phyloP scores from a whole-genome alignment of 768 basidiomycete species.

The Boletus reticulatus region DNA sequence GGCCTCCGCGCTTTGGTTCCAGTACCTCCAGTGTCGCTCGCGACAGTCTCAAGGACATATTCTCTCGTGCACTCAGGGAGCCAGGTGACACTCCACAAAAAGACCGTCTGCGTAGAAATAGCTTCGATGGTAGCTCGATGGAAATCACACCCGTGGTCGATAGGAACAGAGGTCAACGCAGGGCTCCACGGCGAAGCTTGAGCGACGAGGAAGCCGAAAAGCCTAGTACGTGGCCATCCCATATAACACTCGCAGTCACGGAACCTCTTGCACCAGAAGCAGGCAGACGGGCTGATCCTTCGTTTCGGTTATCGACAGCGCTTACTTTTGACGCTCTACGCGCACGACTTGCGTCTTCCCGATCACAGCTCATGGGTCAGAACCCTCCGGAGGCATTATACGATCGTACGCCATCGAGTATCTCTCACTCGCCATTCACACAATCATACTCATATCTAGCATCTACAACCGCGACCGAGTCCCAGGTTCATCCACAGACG shows the following conservation, averaged over 20 bases:
- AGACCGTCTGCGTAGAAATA: conserved; percentile 48
- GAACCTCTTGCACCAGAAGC: conserved; percentile 19
- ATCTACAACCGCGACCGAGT: conserved; percentile 12
- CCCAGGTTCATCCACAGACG: conserved; percentile 17
- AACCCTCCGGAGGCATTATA: conserved; percentile 30
- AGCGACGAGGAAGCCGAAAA: conserved; percentile 69
- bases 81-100: conserved; percentile 66
- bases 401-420: conserved; percentile 33
- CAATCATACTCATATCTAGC: conserved; percentile 14
- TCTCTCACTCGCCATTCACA: conserved; percentile 2
- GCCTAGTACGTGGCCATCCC: conserved; percentile 41
- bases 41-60: conserved; percentile 61
- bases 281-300: conserved; percentile 30
- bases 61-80: conserved; percentile 63
- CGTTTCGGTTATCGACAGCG: conserved; percentile 44
- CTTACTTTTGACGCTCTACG: conserved; percentile 46
- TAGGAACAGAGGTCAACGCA: conserved; percentile 42
- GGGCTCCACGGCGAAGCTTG: conserved; percentile 54
- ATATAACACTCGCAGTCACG: conserved; percentile 5
- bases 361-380: conserved; percentile 38
- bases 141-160: conserved; percentile 50
- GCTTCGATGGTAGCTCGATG: conserved; percentile 58
- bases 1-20: conserved; percentile 18
- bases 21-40: conserved; percentile 47
- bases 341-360: conserved; percentile 41